These are phyloP conservation scores for Aspergillus cristatus DNA, from an alignment of 495 filamentous ascomycete genomes.

Conservation along the genomic window DNA sequence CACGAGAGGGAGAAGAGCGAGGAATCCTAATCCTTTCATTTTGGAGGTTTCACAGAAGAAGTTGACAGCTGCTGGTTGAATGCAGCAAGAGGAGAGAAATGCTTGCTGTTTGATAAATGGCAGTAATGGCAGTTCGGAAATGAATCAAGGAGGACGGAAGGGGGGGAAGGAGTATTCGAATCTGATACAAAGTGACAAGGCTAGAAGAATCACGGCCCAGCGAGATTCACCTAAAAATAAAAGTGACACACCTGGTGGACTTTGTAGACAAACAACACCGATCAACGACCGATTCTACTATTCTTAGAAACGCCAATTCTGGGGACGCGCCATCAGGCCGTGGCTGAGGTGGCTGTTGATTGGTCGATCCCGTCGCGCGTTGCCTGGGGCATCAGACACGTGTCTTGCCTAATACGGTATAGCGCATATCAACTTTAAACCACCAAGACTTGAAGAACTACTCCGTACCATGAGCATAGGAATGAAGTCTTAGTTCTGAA, in stretches of 20 bases:
- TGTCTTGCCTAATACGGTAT: too few relatives aligned
- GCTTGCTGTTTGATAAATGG: neutral
- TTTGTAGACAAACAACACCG: slow-evolving; percentile 3
- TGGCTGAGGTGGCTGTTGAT: too few relatives aligned
- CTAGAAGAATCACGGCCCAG: slow-evolving; percentile 1
- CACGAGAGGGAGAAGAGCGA: slow-evolving; percentile 23
- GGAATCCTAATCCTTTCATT: slow-evolving; percentile 23
- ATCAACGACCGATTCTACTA: too few relatives aligned
- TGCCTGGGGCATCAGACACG: too few relatives aligned
- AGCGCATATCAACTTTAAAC: too few relatives aligned
- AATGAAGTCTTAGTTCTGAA: too few relatives aligned
- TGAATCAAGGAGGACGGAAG: neutral
- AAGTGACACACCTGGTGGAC: slow-evolving; percentile 1
- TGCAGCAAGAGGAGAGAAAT: neutral
- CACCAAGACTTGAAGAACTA: too few relatives aligned
- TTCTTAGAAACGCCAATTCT: too few relatives aligned
- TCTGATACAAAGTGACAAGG: slow-evolving; percentile 1
- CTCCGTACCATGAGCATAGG: too few relatives aligned
- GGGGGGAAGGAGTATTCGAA: neutral
- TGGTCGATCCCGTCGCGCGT: too few relatives aligned
- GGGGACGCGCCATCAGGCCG: too few relatives aligned
- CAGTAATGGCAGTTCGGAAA: too few relatives aligned
- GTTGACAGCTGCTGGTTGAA: neutral
- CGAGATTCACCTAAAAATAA: neutral
- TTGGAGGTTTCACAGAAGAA: slow-evolving; percentile 1